Evolutionary conservation across 768 basidiomycete genomes (phyloP).

Genomic region (Boletus huronensis): DNA sequence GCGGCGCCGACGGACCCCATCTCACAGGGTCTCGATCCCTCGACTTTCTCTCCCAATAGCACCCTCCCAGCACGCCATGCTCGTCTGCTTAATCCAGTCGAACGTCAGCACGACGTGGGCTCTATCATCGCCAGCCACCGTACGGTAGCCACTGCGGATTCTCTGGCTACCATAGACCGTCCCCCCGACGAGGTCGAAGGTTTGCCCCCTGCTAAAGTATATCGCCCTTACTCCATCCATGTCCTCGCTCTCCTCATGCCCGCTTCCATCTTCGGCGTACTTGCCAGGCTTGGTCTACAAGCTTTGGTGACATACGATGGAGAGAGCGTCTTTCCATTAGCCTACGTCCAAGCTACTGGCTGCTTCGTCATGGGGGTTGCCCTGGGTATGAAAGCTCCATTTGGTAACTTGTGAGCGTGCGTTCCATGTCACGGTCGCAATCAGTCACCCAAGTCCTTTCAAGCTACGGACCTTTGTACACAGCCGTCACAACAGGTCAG

Average conservation of each 20-base stretch:
- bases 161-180: slow-evolving; percentile 41
- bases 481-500: slow-evolving; percentile 80
- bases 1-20: background rate
- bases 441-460: slow-evolving; percentile 6
- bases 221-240: slow-evolving; percentile 55
- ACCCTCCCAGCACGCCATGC: background rate
- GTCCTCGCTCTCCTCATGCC: slow-evolving; percentile 73
- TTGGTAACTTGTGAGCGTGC: slow-evolving; percentile 67
- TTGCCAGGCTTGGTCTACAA: slow-evolving; percentile 75
- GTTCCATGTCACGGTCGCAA: slow-evolving; percentile 5
- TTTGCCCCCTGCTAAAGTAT: slow-evolving; percentile 35
- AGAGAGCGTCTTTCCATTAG: slow-evolving; percentile 71
- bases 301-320: slow-evolving; percentile 76
- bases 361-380: slow-evolving; percentile 90
- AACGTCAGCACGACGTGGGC: slow-evolving; percentile 30
- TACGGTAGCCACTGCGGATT: slow-evolving; percentile 32
- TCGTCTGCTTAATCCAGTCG: background rate
- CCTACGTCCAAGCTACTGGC: slow-evolving; percentile 83
- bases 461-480: slow-evolving; percentile 88
- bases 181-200: slow-evolving; percentile 36
- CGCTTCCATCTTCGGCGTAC: slow-evolving; percentile 79
- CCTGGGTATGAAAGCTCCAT: slow-evolving; percentile 63
- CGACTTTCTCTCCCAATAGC: background rate
- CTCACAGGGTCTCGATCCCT: background rate
- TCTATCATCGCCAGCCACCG: slow-evolving; percentile 34